Percentiles rank a stretch among this genome's conserved stretches.
Evolutionary conservation across 495 filamentous ascomycete species (phyloP).

Genomic region (Bathelium albidoporum): DNA sequence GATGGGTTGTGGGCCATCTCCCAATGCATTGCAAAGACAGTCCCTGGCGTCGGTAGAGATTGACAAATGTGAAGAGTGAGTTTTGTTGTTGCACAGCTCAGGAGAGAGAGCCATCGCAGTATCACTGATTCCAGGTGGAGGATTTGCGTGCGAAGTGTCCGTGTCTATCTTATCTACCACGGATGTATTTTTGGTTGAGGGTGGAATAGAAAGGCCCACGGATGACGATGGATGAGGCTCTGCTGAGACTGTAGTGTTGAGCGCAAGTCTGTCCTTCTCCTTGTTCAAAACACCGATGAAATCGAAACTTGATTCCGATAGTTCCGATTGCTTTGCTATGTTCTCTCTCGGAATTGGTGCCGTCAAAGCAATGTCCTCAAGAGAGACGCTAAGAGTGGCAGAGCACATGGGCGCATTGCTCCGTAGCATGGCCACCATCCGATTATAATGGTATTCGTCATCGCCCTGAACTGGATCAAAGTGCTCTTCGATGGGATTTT

Average conservation of each 20-base stretch:
- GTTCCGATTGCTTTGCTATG: not conserved
- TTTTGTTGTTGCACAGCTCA: too few relatives aligned
- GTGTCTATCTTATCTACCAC: too few relatives aligned
- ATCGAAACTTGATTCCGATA: not conserved
- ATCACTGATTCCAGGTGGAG: not conserved
- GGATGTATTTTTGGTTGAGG: too few relatives aligned
- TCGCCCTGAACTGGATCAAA: not conserved
- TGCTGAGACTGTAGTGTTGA: too few relatives aligned
- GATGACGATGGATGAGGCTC: not conserved
- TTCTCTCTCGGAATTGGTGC: not conserved
- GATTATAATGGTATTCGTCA: not conserved
- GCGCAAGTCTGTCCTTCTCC: not conserved
- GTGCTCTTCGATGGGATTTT: not conserved
- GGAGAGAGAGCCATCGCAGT: not conserved
- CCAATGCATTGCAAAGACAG: not conserved
- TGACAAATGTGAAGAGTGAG: too few relatives aligned
- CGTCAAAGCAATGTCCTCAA: not conserved
- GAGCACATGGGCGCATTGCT: not conserved
- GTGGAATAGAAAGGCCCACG: too few relatives aligned
- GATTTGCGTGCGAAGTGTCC: not conserved
- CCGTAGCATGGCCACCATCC: not conserved
- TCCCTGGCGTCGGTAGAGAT: not conserved
- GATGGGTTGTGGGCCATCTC: not conserved
- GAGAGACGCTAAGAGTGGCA: not conserved
- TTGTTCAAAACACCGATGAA: not conserved